These are phyloP conservation scores for Kodamaea sp. DNA, from an alignment of 1,139 yeast species.

Conservation along the genomic window DNA sequence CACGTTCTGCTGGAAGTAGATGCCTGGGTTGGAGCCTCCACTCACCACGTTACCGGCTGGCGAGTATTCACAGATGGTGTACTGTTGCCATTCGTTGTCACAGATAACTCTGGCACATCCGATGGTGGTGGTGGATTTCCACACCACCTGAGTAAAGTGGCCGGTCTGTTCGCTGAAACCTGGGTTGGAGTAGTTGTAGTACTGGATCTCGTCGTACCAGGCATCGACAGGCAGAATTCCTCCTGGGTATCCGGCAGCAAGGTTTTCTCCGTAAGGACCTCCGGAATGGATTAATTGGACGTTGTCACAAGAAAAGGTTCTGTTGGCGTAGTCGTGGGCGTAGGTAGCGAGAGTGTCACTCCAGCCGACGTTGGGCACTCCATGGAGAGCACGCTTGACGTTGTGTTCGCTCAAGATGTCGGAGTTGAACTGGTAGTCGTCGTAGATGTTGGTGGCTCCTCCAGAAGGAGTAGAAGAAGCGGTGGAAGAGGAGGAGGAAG, in stretches of 20 bases:
- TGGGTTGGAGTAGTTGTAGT: constrained; percentile 50
- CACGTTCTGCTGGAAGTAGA: constrained; percentile 55
- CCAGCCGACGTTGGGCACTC: constrained; percentile 51
- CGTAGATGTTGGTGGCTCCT: constrained; percentile 10
- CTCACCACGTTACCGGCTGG: constrained; percentile 57
- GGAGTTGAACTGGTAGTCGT: constrained; percentile 12
- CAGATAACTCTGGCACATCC: constrained; percentile 66
- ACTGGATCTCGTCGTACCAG: constrained; percentile 64
- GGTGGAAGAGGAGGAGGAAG: constrained; percentile 9
- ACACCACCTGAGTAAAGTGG: constrained; percentile 72
- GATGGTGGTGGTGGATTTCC: constrained; percentile 55
- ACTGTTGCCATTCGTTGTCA: constrained; percentile 51
- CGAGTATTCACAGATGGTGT: constrained; percentile 68
- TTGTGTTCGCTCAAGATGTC: constrained; percentile 53
- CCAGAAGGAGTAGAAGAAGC: constrained; percentile 8
- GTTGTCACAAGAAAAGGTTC: constrained; percentile 50
- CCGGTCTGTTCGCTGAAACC: constrained; percentile 50
- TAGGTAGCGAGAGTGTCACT: constrained; percentile 45
- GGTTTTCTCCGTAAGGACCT: constrained; percentile 61
- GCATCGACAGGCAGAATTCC: constrained; percentile 57
- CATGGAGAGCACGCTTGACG: constrained; percentile 54
- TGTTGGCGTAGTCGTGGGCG: constrained; percentile 48
- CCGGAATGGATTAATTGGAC: constrained; percentile 53
- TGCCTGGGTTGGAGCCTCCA: constrained; percentile 30
- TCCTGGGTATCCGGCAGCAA: constrained; percentile 54